A percentile compares a stretch with the other conserved stretches of the same genome.
These are phyloP conservation scores for Ceratopteris richardii DNA, from an alignment of 75 land plant genomes.

Conservation along the genomic window DNA sequence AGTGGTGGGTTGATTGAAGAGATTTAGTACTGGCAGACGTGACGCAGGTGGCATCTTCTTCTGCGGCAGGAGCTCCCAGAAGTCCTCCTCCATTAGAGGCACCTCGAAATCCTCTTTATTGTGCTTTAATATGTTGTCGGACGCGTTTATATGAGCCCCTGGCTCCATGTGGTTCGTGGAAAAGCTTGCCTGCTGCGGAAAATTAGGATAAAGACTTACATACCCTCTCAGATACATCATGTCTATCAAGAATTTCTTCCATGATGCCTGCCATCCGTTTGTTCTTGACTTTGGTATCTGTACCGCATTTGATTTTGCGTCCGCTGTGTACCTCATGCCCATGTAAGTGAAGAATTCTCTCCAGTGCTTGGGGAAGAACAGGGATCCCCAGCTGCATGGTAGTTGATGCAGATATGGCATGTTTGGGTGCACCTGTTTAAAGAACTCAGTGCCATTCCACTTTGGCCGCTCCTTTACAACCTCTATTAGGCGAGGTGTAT, in stretches of 20 bases:
- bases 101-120: constrained; percentile 36
- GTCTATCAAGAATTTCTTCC: constrained; percentile 85
- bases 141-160: constrained; percentile 83
- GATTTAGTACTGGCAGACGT: constrained; percentile 39
- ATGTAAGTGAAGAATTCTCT: constrained; percentile 47
- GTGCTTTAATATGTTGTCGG: constrained; percentile 34
- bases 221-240: constrained; percentile 45
- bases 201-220: constrained; percentile 44
- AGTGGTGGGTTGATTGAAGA: constrained; percentile 33
- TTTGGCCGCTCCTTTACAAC: constrained; percentile 39
- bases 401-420: constrained; percentile 46
- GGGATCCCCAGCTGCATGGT: constrained; percentile 50
- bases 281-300: constrained; percentile 96
- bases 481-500: constrained; percentile 41
- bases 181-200: constrained; percentile 43
- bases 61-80: constrained; percentile 22
- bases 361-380: constrained; percentile 42
- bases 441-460: constrained; percentile 39
- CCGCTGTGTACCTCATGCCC: constrained; percentile 32
- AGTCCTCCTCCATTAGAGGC: constrained; percentile 35
- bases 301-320: constrained; percentile 37
- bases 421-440: constrained; percentile 27
- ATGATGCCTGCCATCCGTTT: constrained; percentile 97
- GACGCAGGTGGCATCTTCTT: constrained; percentile 29
- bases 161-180: constrained; percentile 57